A percentile compares a stretch with the other conserved stretches of the same genome.
Conservation (phyloP, 306 rosid genomes). For the Inga oerstediana region DNA sequence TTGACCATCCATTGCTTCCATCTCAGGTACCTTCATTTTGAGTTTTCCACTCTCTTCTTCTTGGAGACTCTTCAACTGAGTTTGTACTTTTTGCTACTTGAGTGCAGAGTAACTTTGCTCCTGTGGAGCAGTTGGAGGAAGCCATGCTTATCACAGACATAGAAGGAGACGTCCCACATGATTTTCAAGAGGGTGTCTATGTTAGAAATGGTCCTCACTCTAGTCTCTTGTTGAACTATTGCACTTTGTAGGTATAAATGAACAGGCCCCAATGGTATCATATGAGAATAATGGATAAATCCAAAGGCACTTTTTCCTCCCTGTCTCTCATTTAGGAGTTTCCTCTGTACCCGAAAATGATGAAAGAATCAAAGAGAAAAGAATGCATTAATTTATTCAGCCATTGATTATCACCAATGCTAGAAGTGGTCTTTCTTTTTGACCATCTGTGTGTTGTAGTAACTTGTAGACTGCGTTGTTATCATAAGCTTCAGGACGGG, state of each 20-base stretch:
- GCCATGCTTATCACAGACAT: slow-evolving; percentile 30
- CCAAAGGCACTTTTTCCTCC: neutral
- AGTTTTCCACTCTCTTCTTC: neutral
- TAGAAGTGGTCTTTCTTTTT: neutral
- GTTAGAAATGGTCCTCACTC: slow-evolving; percentile 50
- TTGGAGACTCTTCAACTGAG: neutral
- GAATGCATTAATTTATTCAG: neutral
- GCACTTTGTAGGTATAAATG: neutral
- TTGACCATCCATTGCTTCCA: slow-evolving; percentile 50
- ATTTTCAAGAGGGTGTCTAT: slow-evolving; percentile 58
- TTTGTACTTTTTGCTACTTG: neutral
- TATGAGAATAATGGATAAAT: neutral
- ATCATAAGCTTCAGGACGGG: neutral
- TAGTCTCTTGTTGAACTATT: neutral
- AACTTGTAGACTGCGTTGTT: neutral
- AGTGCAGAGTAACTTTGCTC: slow-evolving; percentile 47
- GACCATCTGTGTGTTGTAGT: neutral
- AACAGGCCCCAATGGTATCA: neutral
- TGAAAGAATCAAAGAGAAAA: slow-evolving; percentile 7
- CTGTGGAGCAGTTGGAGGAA: slow-evolving; percentile 51
- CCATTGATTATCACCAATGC: neutral
- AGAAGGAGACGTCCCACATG: slow-evolving; percentile 50
- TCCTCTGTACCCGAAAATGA: neutral
- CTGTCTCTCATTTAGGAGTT: neutral
- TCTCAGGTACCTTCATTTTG: slow-evolving; percentile 34